Percentiles rank a stretch among this genome's conserved stretches.
phyloP scores from a whole-genome alignment of 805 yeast species.

The Metschnikowia aberdeeniae region DNA sequence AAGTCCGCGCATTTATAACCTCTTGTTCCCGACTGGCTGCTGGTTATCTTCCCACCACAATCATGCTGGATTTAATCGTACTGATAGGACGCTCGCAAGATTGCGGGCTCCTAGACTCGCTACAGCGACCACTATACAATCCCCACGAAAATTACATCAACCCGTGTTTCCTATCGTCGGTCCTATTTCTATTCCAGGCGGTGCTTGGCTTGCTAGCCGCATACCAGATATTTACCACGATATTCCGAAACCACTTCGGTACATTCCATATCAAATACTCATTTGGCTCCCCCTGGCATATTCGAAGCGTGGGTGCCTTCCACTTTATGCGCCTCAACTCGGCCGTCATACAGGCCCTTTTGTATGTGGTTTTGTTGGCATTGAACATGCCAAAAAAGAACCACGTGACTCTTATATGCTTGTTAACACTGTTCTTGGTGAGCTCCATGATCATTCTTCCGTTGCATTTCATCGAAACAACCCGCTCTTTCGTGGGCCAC shows the following conservation, averaged over 20 bases:
- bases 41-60: no score
- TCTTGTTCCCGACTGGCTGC: no score
- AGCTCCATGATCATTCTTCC: slow-evolving; percentile 18
- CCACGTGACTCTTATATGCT: slow-evolving; percentile 4
- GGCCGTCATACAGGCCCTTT: slow-evolving; percentile 15
- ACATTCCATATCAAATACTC: slow-evolving; percentile 21
- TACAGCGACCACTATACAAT: slow-evolving; percentile 22
- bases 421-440: slow-evolving; percentile 10
- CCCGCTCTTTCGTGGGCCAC: slow-evolving; percentile 20
- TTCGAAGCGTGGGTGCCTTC: slow-evolving; percentile 13
- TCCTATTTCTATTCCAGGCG: slow-evolving; percentile 9
- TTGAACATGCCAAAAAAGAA: slow-evolving; percentile 3
- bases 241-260: slow-evolving; percentile 19
- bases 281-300: slow-evolving; percentile 20
- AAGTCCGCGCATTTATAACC: no score
- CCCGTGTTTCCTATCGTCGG: slow-evolving; percentile 26
- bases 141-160: slow-evolving; percentile 23
- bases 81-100: not conserved
- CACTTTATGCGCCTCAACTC: slow-evolving; percentile 16
- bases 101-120: slow-evolving; percentile 11
- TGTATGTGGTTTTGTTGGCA: slow-evolving; percentile 11
- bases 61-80: not conserved
- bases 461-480: slow-evolving; percentile 22
- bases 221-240: slow-evolving; percentile 15
- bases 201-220: slow-evolving; percentile 15